A percentile compares a stretch with the other conserved stretches of the same genome.
Evolutionary conservation across 306 rosid genomes (phyloP).

Genomic region (Rosa persica): DNA sequence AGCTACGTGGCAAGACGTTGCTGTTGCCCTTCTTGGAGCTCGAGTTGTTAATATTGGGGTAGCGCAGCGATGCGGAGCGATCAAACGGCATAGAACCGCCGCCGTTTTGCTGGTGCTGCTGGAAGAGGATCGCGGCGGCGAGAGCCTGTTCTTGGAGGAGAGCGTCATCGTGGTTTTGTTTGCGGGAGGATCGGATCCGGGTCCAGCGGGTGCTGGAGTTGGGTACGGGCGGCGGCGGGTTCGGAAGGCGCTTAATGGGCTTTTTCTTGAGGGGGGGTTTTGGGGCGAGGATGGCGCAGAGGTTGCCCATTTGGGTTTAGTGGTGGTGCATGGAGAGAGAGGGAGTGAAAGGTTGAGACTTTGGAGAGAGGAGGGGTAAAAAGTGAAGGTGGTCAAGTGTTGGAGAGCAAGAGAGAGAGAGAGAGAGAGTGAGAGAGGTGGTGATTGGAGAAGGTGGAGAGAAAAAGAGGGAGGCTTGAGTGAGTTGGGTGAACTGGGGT

Average conservation of each 20-base stretch:
- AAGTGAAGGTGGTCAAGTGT: not conserved
- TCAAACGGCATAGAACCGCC: constrained; percentile 48
- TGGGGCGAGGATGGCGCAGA: constrained; percentile 59
- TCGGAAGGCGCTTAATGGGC: constrained; percentile 52
- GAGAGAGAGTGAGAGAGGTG: not conserved
- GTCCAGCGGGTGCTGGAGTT: constrained; percentile 51
- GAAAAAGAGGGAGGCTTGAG: not conserved
- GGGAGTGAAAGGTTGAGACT: not conserved
- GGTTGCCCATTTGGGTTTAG: constrained; percentile 66
- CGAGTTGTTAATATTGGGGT: constrained; percentile 47
- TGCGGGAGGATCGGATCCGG: constrained; percentile 53
- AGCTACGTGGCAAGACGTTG: constrained; percentile 66
- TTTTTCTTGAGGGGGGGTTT: constrained; percentile 37
- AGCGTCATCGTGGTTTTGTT: constrained; percentile 57
- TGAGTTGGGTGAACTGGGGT: not conserved
- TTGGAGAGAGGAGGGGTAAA: not conserved
- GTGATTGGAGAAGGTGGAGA: not conserved
- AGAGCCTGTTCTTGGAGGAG: constrained; percentile 70
- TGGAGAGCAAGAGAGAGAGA: not conserved
- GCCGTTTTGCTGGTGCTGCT: constrained; percentile 56
- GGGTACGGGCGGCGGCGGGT: constrained; percentile 39
- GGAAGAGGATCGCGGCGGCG: constrained; percentile 81
- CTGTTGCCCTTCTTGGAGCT: constrained; percentile 48
- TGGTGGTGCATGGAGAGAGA: constrained; percentile 36
- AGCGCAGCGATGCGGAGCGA: constrained; percentile 76